These are phyloP conservation scores for Paraconiothyrium sp. DNA, from an alignment of 2,329 filamentous ascomycete species.

Conservation along the genomic window DNA sequence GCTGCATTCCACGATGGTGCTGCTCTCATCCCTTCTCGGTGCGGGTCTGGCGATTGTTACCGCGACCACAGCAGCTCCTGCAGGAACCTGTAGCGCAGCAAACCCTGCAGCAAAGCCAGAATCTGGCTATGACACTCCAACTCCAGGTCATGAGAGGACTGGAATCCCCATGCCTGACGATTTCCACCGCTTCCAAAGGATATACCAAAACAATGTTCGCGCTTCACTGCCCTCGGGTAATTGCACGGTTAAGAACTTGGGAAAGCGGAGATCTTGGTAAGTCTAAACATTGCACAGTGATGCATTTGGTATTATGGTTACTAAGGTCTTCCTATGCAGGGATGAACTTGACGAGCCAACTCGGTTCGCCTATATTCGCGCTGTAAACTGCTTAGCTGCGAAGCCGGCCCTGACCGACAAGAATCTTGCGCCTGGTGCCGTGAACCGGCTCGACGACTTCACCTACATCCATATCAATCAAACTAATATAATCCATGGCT, in stretches of 20 bases:
- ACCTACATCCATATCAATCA: constrained; percentile 19
- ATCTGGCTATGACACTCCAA: not conserved
- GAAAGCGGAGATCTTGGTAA: constrained; percentile 7
- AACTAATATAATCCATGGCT: constrained; percentile 16
- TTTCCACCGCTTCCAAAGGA: not conserved
- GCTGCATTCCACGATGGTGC: not conserved
- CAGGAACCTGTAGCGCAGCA: not conserved
- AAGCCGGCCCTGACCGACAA: constrained; percentile 13
- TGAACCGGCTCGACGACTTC: constrained; percentile 17
- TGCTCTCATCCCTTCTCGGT: not conserved
- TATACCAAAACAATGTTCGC: not conserved
- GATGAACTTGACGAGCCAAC: constrained; percentile 15
- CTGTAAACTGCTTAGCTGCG: constrained; percentile 13
- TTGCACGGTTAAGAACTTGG: constrained; percentile 1
- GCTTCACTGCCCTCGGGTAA: constrained; percentile 6
- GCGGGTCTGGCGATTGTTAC: not conserved
- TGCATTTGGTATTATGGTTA: not conserved
- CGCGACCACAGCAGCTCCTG: constrained; percentile 2
- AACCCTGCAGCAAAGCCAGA: not conserved
- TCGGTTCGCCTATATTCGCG: constrained; percentile 12
- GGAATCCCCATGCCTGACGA: constrained; percentile 5
- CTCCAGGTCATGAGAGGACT: not conserved
- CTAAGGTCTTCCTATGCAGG: constrained; percentile 1
- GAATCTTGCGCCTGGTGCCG: constrained; percentile 9
- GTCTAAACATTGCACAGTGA: not conserved